phyloP scores from a whole-genome alignment of 257 asterid genomes.

The Solanum etuberosum region DNA sequence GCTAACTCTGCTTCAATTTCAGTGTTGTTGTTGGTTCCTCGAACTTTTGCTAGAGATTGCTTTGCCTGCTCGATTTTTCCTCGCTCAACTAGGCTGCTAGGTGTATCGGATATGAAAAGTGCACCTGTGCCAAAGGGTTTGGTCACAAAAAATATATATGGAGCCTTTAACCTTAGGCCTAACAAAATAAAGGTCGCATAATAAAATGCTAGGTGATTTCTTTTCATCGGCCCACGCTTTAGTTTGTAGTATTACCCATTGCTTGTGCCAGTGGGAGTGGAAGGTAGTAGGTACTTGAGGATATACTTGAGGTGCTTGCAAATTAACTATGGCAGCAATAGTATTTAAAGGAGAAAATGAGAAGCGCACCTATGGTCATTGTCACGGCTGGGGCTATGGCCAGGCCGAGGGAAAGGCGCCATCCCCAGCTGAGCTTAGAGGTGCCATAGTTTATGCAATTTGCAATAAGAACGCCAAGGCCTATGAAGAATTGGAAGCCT shows the following conservation, averaged over 20 bases:
- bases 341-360: slow-evolving; percentile 1
- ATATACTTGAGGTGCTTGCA: neutral
- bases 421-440: slow-evolving; percentile 37
- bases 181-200: neutral
- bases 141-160: neutral
- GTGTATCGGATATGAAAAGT: slow-evolving; percentile 47
- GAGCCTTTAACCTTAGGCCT: neutral
- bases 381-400: slow-evolving; percentile 68
- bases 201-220: neutral
- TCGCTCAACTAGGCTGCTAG: slow-evolving; percentile 73
- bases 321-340: neutral
- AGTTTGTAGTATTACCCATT: too few species aligned
- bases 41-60: slow-evolving; percentile 46
- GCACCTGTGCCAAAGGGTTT: neutral
- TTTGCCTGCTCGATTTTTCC: slow-evolving; percentile 69
- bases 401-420: slow-evolving; percentile 70
- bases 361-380: slow-evolving; percentile 55
- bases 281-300: neutral
- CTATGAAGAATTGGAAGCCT: slow-evolving; percentile 8
- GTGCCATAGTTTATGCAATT: slow-evolving; percentile 4
- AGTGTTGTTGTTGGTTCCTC: slow-evolving; percentile 35
- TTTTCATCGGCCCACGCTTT: too few species aligned
- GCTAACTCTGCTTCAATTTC: slow-evolving; percentile 48
- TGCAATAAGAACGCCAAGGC: neutral
- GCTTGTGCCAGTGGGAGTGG: too few species aligned